Evolutionary conservation across 805 yeast species (phyloP), one percentile per base, ranked within the genome.

Genomic region (Scheffersomyces spartinae): DNA sequence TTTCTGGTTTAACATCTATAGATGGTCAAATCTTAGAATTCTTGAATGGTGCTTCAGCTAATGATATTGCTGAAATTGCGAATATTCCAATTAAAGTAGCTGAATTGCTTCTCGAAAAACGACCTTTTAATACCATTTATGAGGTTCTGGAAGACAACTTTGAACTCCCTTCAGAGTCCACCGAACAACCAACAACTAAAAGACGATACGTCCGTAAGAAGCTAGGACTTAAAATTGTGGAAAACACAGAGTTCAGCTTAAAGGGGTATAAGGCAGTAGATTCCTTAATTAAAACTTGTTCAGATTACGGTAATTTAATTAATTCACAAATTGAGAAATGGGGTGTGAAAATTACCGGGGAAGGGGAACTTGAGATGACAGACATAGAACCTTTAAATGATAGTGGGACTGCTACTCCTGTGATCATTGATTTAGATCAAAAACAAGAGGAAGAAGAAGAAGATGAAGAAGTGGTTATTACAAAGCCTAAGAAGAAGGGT

Each of bases 191-290:
- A 15, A 31, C 34, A 58, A 55, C 28, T 61, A 52, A 29, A 72
- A 70, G 45, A 28, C 51, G 46, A 29, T 57, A 55, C 23, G 55
- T 59, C 18, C 58, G 63, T 15, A 55, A 56, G 32, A 61, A 77
- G 4, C 69, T 71, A 23, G 95, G 95, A 7, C 78, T 78, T 39
- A 69, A 71, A 42, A 64, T 83, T 25, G 68, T 84, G 13, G 88
- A 78, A 36, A 76, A 70, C 20, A 68, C 86, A 4, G 68, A 69
- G 24, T 57, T 66, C 34, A 77, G 84, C 9, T 61, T 91, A 34
- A 71, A 74, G 40, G 97, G 97, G 4, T 91, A 91, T 47, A 77
- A 75, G 33, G 97, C 98, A 0, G 94, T 91, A 22, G 97, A 88
- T 40, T 78, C 93, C n/a, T 60, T 91, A 36, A 83, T 91, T 33